phyloP scores from a whole-genome alignment of 768 basidiomycete species.

The Rhizopogon vesiculosus region DNA sequence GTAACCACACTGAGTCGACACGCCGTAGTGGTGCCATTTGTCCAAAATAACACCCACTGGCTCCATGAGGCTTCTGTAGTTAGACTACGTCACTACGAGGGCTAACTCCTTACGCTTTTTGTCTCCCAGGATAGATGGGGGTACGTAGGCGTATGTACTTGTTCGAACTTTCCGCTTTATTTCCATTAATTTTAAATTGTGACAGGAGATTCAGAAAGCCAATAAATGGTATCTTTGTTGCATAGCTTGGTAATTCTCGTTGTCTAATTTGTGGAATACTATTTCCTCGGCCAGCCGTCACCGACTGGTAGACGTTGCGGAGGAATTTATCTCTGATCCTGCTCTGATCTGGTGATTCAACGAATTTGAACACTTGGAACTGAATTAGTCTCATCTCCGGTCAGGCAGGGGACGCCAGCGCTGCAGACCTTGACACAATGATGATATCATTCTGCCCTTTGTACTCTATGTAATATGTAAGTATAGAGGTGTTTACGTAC shows the following conservation, averaged over 20 bases:
- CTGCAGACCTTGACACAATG: not conserved
- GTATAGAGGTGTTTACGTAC: no score
- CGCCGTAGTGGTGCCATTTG: no score
- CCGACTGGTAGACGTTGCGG: not conserved
- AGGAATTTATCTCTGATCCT: not conserved
- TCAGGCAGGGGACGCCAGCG: not conserved
- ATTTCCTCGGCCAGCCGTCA: slow-evolving; percentile 3
- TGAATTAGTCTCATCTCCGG: not conserved
- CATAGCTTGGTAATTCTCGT: not conserved
- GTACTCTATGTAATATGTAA: no score
- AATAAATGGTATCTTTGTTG: no score
- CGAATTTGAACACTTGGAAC: not conserved
- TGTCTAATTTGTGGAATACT: not conserved
- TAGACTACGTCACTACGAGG: not conserved
- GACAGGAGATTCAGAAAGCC: not conserved
- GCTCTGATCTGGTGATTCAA: not conserved
- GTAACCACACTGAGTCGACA: no score
- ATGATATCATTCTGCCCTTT: no score
- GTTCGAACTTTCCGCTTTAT: not conserved
- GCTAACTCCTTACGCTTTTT: not conserved
- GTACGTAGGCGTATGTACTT: not conserved
- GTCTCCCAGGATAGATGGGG: not conserved
- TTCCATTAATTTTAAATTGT: not conserved
- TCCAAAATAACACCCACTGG: no score
- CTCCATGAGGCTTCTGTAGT: no score